Percentiles rank a stretch among this genome's conserved stretches.
phyloP scores from a whole-genome alignment of 2,329 filamentous ascomycete species.

The Alternaria brassicae region DNA sequence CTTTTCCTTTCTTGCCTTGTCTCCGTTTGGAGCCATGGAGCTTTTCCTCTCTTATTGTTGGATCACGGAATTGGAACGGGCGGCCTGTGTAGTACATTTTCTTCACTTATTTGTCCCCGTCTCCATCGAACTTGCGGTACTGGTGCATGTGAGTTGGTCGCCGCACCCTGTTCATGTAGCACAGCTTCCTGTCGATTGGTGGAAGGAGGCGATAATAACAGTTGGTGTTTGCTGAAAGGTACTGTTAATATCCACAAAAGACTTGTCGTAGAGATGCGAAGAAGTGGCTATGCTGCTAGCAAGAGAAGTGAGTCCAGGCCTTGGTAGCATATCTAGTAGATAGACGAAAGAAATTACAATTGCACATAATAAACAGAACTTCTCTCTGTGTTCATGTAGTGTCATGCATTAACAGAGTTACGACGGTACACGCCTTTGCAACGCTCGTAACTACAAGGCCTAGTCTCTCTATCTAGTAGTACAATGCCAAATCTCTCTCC shows the following conservation, averaged over 20 bases:
- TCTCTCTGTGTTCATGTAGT: neutral
- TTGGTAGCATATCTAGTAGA: conserved; percentile 8
- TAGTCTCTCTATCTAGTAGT: conserved; percentile 33
- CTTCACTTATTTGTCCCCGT: neutral
- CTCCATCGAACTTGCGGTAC: neutral
- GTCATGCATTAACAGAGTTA: conserved; percentile 1
- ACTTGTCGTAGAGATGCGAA: neutral
- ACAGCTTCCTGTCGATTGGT: neutral
- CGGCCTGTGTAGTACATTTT: neutral
- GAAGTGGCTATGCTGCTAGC: neutral
- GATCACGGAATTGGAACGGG: neutral
- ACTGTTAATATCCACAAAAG: neutral
- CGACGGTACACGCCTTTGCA: neutral
- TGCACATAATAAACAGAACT: conserved; percentile 7
- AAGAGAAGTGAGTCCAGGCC: neutral
- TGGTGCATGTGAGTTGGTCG: neutral
- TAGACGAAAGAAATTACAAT: conserved; percentile 13
- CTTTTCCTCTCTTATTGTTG: neutral
- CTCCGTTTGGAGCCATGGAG: neutral
- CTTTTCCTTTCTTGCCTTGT: neutral
- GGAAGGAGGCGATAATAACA: conserved; percentile 3
- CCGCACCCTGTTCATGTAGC: neutral
- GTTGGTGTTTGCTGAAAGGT: neutral
- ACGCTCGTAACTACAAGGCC: neutral
- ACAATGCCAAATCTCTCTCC: conserved; percentile 22